These are phyloP conservation scores for Puya raimondii DNA, from an alignment of 176 grass and related monocot species.

Conservation along the genomic window DNA sequence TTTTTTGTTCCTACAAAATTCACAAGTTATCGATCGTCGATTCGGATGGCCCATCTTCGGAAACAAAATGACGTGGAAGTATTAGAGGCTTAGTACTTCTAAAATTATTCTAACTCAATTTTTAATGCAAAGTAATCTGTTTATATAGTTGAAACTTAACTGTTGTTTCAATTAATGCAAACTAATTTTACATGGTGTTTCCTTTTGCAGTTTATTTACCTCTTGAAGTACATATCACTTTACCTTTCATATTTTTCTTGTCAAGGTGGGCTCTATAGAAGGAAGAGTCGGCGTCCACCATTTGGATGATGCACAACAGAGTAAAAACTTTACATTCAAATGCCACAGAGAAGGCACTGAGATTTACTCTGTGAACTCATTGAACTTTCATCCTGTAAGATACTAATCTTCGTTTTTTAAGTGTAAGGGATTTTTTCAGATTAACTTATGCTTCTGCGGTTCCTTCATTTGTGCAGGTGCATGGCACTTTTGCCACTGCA, in stretches of 20 bases:
- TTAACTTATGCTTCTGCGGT: too few species aligned
- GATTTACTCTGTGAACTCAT: slow-evolving; percentile 90
- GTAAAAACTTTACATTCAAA: slow-evolving; percentile 98
- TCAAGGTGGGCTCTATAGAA: slow-evolving; percentile 88
- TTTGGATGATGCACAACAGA: slow-evolving; percentile 83
- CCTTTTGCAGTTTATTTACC: neutral
- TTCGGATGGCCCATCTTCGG: too few species aligned
- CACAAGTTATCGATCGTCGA: too few species aligned
- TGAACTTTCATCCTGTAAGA: slow-evolving; percentile 94
- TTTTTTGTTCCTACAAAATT: too few species aligned
- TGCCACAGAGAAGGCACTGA: slow-evolving; percentile 91
- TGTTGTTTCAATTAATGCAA: too few species aligned
- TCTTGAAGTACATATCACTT: neutral
- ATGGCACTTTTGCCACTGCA: slow-evolving; percentile 83
- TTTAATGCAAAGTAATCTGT: too few species aligned
- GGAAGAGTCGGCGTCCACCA: slow-evolving; percentile 97
- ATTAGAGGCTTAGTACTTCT: too few species aligned
- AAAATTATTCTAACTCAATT: too few species aligned
- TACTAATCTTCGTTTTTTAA: slow-evolving; percentile 11
- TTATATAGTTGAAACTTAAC: too few species aligned
- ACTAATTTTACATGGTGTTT: neutral
- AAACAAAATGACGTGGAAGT: too few species aligned
- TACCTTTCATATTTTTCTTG: slow-evolving; percentile 14
- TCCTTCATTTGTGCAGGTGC: slow-evolving; percentile 29
- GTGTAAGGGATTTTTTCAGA: too few species aligned